Base-by-base conservation (phyloP, 192 early-diverging fungal genomes). In the Backusella circina region DNA sequence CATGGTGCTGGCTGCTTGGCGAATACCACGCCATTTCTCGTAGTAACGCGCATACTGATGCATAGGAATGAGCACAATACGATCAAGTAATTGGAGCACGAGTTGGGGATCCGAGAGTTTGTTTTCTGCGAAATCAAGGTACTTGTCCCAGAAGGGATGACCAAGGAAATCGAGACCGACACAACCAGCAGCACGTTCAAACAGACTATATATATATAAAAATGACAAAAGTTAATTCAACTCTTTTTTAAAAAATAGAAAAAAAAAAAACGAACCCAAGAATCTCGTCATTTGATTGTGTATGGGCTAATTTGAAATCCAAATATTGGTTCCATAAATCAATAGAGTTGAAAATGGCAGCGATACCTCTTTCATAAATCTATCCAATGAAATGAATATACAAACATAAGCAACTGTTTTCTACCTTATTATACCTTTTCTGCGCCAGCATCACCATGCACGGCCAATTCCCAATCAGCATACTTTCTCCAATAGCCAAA, bases 401-500 rank as follows among this genome's bases (percentile, higher is more conserved):
- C 23, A 13, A 1, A 5, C 13, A 35, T 10, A 9, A 21, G n/a
- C n/a, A n/a, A n/a, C n/a, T 8, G n/a, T 38, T 35, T 36, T 35
- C 3, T 9, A 21, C 18, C 3, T 18, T n/a, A 37, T 28, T 71
- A 69, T 69, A 93, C 91, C 81, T 90, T 86, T 65, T 85, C 86
- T 3, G 91, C 91, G 23, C 86, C 88, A 8, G 81, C 80, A n/a
- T 77, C 54, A 8, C 90, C 90, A 12, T 85, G 81, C n/a, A 91
- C 68, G 6, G 79, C 65, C 31, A 82, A 72, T 67, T 88, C 89
- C 57, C 86, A 75, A 74, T 92, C 92, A 0, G 91, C 90, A 75
- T 91, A 93, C 77, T 93, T 93, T 72, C 91, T 91, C 92, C 92
- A 93, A 75, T 93, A 93, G 33, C 90, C 91, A 78, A 93, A 93